Conservation (phyloP, 352 stramenopile genomes). For the Globisporangium splendens region DNA sequence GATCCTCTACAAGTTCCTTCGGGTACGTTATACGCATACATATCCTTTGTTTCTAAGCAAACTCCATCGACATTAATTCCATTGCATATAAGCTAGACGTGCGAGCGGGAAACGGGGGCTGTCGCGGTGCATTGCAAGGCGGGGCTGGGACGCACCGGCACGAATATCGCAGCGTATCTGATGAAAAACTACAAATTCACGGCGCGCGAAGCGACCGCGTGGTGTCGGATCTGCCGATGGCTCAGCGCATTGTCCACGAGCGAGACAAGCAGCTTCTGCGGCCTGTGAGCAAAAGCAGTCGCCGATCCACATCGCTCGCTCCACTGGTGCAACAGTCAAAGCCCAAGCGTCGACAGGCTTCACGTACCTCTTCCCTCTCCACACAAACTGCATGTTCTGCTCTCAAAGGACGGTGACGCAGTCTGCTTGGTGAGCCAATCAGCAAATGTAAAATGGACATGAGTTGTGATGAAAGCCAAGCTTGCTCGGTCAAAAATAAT, state of each 20-base stretch:
- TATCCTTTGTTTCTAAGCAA: conserved; percentile 6
- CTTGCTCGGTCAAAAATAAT: conserved; percentile 7
- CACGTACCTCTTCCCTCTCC: not conserved
- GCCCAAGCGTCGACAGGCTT: not conserved
- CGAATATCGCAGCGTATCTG: conserved; percentile 93
- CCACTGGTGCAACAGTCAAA: not conserved
- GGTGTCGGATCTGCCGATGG: conserved; percentile 90
- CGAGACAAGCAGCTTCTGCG: not conserved
- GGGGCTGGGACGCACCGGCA: conserved; percentile 94
- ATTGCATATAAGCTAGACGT: too few relatives aligned
- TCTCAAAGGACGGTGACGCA: too few relatives aligned
- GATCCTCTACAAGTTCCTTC: conserved; percentile 85
- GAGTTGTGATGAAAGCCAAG: too few relatives aligned
- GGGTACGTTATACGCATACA: conserved; percentile 26
- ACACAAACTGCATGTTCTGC: conserved; percentile 1
- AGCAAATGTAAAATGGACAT: not conserved
- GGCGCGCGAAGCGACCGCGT: conserved; percentile 92
- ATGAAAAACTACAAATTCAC: conserved; percentile 96
- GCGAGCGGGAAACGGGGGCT: conserved; percentile 60
- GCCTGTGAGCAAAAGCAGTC: not conserved
- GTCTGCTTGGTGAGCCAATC: too few relatives aligned
- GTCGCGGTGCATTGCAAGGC: conserved; percentile 98
- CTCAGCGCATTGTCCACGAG: not conserved
- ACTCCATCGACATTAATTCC: too few relatives aligned
- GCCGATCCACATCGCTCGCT: not conserved